Base-by-base conservation (phyloP, 352 stramenopile genomes). In the Pythium monospermum region DNA sequence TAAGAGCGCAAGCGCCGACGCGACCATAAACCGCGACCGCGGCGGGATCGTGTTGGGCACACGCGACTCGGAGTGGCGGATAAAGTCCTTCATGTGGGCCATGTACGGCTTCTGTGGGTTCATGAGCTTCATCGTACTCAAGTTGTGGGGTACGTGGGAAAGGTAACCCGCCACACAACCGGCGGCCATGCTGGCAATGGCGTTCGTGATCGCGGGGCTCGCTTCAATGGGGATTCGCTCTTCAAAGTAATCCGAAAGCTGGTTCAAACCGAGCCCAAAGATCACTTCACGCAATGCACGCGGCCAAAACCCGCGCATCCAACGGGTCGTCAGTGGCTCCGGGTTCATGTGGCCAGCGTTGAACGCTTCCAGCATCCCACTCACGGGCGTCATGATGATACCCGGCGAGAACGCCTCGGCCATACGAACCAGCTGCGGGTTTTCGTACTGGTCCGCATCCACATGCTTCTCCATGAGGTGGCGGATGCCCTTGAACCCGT, bases 41-140 rank as follows among this genome's bases (percentile, higher is more conserved):
- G 83, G 73, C n/a, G 80, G 68, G 49, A 91, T 82, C 28, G 77
- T 85, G 46, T 68, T 76, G 22, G 84, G 83, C 33, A 94, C 83
- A 40, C 85, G 84, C 49, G 79, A 83, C 55, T 94, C 71, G 26
- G 79, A 85, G 44, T 88, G 78, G n/a, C 68, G 65, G 51, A 92
- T 77, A 43, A 94, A 87, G 57, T 95, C 82, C 50, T 77, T 69
- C 76, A 95, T 91, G 59, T 93, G 85, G 42, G 79, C 67, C 27
- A 50, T 37, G 64, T 95, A 95, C 26, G 69, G 71, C 64, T 94
- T 94, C 53, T 96, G 69, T 23, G 92, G 91, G 63, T 97, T 82
- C 72, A 98, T 87, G 27, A 98, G 73, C 70, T 97, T 97, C 62
- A 97, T 87, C 40, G 91, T 98, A n/a, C 84, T 96, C 18, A 98